Percentiles rank a stretch among this genome's conserved stretches.
Conservation (phyloP, 805 yeast species). For the Candida sonorensis region DNA sequence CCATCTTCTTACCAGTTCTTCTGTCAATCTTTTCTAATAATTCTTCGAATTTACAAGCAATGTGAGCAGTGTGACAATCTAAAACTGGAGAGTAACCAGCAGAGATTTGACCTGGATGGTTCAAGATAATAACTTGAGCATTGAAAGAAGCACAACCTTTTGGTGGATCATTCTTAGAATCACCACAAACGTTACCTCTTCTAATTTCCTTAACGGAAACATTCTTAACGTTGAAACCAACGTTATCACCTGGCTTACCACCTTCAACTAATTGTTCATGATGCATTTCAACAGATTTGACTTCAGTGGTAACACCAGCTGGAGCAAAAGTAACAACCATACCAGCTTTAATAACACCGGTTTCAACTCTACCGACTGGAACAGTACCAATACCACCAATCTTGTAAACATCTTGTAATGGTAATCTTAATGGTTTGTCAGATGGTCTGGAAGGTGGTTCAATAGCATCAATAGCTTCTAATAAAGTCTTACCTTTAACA, state of each 20-base stretch:
- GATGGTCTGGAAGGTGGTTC: conserved; percentile 78
- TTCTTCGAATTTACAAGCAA: conserved; percentile 79
- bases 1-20: conserved; percentile 86
- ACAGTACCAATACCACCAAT: conserved; percentile 89
- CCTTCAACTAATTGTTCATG: conserved; percentile 76
- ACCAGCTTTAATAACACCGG: conserved; percentile 89
- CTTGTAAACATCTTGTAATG: conserved; percentile 89
- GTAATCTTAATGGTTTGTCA: conserved; percentile 84
- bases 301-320: conserved; percentile 85
- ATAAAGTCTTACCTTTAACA: too few species aligned
- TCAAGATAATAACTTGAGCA: conserved; percentile 80
- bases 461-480: conserved; percentile 79
- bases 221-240: conserved; percentile 86
- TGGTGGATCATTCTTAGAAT: conserved; percentile 86
- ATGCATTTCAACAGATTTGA: conserved; percentile 86
- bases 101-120: conserved; percentile 89
- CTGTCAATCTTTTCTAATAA: conserved; percentile 82
- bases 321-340: conserved; percentile 88
- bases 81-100: conserved; percentile 89
- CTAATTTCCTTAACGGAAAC: conserved; percentile 84
- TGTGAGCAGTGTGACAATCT: conserved; percentile 91
- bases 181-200: conserved; percentile 92
- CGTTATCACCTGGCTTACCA: conserved; percentile 90
- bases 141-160: conserved; percentile 63
- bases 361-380: conserved; percentile 92